Evolutionary conservation across 1,284 basidiomycete genomes (phyloP), one percentile per base, ranked within the genome.

Genomic region (Kwoniella shivajii): DNA sequence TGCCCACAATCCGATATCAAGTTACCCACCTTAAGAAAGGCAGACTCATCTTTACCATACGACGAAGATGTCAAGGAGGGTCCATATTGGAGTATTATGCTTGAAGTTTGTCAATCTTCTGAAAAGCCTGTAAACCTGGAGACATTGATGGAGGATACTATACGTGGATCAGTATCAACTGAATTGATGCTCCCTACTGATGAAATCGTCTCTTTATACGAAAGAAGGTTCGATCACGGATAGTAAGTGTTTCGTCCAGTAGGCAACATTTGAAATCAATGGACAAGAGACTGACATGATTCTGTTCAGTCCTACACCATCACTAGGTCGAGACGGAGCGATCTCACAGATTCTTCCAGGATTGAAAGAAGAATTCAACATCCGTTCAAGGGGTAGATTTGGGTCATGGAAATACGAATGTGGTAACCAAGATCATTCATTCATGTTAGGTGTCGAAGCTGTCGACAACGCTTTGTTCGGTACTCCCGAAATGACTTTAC

Each of bases 401-500:
- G 82, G 81, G n/a, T 79, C 78, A 42, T 83, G 81, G 80, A 80
- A 80, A 66, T 82, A 80, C 68, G 80, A 81, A 68, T 78, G 79
- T 9, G 81, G 80, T 1, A 82, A 82, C 66, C 81, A 82, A 66
- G 81, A 82, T 63, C 81, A 82, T 63, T 79, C 78, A 62, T 81
- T 80, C 68, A 81, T 81, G 78, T 72, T 82, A 24, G 81, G 81
- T 26, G 81, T 82, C 45, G 81, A 82, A 66, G 80, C 80, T 6
- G 80, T 80, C 41, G 81, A 82, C 65, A 73, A 75, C 42, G 75
- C 80, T 4, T 59, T 82, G 7, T 79, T 79, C 47, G 80, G 81
- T 37, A 69, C 73, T 9, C 77, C 77, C 6, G 80, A 81, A 60
- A 70, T 80, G 65, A 81, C 80, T n/a, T 68, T 82, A 38, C 73